Evolutionary conservation across 192 early-diverging fungal genomes (phyloP).

Genomic region (Dissophora ornata): DNA sequence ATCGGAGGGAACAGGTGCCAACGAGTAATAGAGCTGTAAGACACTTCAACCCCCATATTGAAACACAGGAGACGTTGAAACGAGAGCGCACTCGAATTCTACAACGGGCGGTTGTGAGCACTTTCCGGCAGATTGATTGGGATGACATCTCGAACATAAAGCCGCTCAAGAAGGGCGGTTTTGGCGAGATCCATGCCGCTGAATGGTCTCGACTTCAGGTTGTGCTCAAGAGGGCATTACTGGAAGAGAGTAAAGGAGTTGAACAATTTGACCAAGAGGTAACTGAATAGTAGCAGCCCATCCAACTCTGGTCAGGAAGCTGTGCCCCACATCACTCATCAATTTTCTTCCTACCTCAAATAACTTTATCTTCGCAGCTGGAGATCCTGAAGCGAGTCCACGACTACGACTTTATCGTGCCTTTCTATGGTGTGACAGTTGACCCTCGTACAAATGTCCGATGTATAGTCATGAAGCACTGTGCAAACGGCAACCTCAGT

Average conservation of each 20-base stretch:
- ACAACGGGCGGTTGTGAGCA: constrained; percentile 25
- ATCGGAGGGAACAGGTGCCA: not conserved
- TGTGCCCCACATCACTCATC: not conserved
- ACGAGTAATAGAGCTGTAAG: constrained; percentile 4
- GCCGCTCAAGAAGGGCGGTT: constrained; percentile 48
- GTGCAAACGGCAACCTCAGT: constrained; percentile 51
- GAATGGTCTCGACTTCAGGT: constrained; percentile 47
- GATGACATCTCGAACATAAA: constrained; percentile 30
- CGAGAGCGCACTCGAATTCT: constrained; percentile 46
- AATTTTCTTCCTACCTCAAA: not conserved
- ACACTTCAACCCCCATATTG: constrained; percentile 26
- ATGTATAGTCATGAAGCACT: constrained; percentile 52
- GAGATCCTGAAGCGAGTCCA: constrained; percentile 52
- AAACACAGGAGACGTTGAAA: constrained; percentile 44
- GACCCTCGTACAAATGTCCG: constrained; percentile 27
- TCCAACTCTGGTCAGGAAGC: too few relatives aligned
- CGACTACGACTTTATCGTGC: constrained; percentile 51
- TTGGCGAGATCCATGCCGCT: constrained; percentile 47
- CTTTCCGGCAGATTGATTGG: constrained; percentile 31
- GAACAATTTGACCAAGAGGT: constrained; percentile 56
- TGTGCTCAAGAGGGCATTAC: constrained; percentile 36
- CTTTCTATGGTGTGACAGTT: constrained; percentile 41
- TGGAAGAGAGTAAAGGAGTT: constrained; percentile 26
- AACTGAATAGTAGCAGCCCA: not conserved
- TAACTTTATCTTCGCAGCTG: too few relatives aligned